phyloP scores from a whole-genome alignment of 352 stramenopile genomes.

The Pseudoperonospora humuli region DNA sequence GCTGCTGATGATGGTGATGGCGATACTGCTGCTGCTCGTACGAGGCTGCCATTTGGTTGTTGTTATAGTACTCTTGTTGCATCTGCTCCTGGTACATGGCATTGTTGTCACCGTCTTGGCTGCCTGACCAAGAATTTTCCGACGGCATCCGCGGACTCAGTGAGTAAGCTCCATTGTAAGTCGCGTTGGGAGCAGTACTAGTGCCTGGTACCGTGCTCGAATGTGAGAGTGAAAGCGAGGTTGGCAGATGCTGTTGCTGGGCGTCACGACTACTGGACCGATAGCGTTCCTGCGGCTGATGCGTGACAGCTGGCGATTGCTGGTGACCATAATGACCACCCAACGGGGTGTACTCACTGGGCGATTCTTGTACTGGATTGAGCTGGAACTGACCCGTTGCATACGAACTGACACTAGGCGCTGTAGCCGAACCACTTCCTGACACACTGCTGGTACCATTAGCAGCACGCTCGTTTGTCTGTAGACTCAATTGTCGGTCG shows the following conservation, averaged over 20 bases:
- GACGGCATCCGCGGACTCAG: conserved; percentile 39
- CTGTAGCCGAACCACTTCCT: conserved; percentile 1
- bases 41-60: conserved; percentile 17
- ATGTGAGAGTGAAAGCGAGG: conserved; percentile 25
- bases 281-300: conserved; percentile 26
- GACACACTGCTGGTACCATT: conserved; percentile 2
- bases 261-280: conserved; percentile 9
- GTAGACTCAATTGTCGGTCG: conserved; percentile 43
- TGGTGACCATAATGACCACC: conserved; percentile 16
- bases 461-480: conserved; percentile 15
- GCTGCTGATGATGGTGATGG: conserved; percentile 16
- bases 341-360: conserved; percentile 30
- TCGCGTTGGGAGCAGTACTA: conserved; percentile 18
- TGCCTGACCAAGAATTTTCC: conserved; percentile 47
- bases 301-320: conserved; percentile 8
- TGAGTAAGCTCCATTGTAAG: conserved; percentile 34
- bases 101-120: conserved; percentile 31
- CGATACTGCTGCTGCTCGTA: conserved; percentile 23
- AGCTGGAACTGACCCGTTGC: conserved; percentile 43
- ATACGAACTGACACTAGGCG: conserved; percentile 21
- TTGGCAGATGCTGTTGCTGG: conserved; percentile 18
- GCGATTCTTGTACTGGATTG: conserved; percentile 35
- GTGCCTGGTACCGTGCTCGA: conserved; percentile 34
- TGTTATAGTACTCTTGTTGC: conserved; percentile 45
- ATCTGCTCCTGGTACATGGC: conserved; percentile 35